phyloP scores from a whole-genome alignment of 768 basidiomycete species.

The Boletus reticuloceps region DNA sequence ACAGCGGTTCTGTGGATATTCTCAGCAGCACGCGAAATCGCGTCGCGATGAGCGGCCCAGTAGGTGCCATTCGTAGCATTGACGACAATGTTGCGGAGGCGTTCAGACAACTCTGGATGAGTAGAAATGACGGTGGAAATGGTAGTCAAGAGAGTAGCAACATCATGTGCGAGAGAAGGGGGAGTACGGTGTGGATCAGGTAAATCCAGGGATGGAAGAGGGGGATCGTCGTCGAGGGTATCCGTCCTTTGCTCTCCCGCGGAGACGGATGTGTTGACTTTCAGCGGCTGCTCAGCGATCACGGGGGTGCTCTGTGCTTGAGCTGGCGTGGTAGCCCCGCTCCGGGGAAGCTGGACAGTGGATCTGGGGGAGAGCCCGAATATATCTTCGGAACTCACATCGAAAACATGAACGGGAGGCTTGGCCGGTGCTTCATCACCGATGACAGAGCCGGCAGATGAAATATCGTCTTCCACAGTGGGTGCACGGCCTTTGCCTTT shows the following conservation, averaged over 20 bases:
- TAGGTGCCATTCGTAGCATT: constrained; percentile 67
- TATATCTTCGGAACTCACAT: constrained; percentile 33
- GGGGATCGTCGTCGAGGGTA: constrained; percentile 41
- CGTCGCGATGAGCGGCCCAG: constrained; percentile 62
- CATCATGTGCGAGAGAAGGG: constrained; percentile 58
- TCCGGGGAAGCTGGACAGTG: constrained; percentile 10
- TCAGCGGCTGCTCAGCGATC: constrained; percentile 22
- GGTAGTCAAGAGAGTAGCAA: constrained; percentile 57
- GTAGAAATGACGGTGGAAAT: constrained; percentile 53
- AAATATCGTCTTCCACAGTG: constrained; percentile 32
- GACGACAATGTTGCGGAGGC: constrained; percentile 58
- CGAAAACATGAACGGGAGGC: constrained; percentile 59
- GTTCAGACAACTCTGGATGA: constrained; percentile 73
- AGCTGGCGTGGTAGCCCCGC: constrained; percentile 29
- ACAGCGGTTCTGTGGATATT: constrained; percentile 48
- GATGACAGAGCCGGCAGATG: constrained; percentile 42
- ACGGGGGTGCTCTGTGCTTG: constrained; percentile 44
- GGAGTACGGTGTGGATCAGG: constrained; percentile 23
- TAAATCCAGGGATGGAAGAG: constrained; percentile 46
- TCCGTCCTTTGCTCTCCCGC: constrained; percentile 11
- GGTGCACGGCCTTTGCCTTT: constrained; percentile 41
- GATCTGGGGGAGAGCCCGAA: constrained; percentile 21
- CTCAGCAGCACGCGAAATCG: constrained; percentile 56
- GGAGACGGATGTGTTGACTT: constrained; percentile 6
- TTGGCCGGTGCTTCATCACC: constrained; percentile 47